These are phyloP conservation scores for Globisporangium nunn DNA, from an alignment of 352 stramenopile species.

Conservation along the genomic window DNA sequence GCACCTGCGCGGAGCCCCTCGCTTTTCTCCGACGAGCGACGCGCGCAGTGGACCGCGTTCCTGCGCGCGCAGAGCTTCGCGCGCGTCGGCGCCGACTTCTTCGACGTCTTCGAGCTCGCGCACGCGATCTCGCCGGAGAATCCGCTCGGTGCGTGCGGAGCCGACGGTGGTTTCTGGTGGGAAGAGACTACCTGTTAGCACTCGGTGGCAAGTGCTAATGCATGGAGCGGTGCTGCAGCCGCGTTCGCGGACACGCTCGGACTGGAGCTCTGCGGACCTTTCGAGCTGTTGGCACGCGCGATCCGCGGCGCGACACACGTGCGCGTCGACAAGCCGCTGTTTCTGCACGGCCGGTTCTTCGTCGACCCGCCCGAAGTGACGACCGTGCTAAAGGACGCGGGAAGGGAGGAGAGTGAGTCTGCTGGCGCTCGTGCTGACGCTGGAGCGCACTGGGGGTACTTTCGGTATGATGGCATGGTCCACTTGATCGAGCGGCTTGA, in stretches of 20 bases:
- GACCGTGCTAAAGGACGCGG: conserved; percentile 19
- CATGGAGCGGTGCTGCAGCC: conserved; percentile 15
- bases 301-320: conserved; percentile 14
- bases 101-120: conserved; percentile 39
- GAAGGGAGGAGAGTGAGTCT: neutral
- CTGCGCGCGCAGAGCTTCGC: conserved; percentile 30
- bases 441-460: conserved; percentile 46
- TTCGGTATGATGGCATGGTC: conserved; percentile 18
- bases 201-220: neutral
- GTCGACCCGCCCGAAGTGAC: conserved; percentile 50
- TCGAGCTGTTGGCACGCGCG: conserved; percentile 30
- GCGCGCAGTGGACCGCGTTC: conserved; percentile 29
- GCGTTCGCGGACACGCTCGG: conserved; percentile 38
- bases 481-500: neutral
- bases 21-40: conserved; percentile 11
- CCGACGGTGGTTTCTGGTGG: too few species aligned
- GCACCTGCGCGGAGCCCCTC: neutral
- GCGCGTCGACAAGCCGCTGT: conserved; percentile 26
- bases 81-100: conserved; percentile 31
- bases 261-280: conserved; percentile 36
- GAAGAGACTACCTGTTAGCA: too few species aligned
- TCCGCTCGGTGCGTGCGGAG: conserved; percentile 21
- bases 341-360: conserved; percentile 46
- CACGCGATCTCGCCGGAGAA: conserved; percentile 15
- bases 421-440: neutral